A percentile compares a stretch with the other conserved stretches of the same genome.
Conservation (phyloP, 2,329 filamentous ascomycete genomes). For the Zalaria obscura region DNA sequence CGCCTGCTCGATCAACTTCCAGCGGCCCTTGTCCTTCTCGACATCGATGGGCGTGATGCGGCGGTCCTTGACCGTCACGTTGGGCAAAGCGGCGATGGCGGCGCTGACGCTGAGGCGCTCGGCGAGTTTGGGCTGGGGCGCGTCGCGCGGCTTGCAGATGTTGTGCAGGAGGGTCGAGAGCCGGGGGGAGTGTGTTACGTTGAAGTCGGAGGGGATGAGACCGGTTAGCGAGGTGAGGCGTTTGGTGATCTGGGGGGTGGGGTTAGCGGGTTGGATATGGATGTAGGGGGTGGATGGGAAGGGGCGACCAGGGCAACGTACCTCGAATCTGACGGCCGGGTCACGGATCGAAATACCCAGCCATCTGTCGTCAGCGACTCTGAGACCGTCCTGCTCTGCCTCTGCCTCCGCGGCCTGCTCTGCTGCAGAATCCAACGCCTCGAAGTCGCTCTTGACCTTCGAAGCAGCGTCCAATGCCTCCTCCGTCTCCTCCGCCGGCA, state of each 20-base stretch:
- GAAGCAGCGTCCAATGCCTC: constrained; percentile 1
- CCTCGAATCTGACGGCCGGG: constrained; percentile 54
- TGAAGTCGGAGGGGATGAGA: constrained; percentile 56
- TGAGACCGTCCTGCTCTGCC: constrained; percentile 1
- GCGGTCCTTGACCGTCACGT: constrained; percentile 52
- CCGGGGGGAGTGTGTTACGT: constrained; percentile 31
- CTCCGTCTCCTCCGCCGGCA: constrained; percentile 1
- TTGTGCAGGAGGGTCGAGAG: constrained; percentile 23
- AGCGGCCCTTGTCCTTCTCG: constrained; percentile 57
- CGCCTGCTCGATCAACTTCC: constrained; percentile 67
- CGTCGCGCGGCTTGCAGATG: constrained; percentile 16
- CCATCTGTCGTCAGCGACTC: constrained; percentile 36
- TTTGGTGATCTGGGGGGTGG: constrained; percentile 53
- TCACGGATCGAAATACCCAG: constrained; percentile 43
- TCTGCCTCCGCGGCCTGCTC: constrained; percentile 6
- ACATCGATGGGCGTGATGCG: constrained; percentile 58
- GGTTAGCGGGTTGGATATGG: not conserved
- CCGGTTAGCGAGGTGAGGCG: constrained; percentile 72
- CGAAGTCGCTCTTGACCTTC: not conserved
- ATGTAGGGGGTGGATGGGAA: too few relatives aligned
- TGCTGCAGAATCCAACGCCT: constrained; percentile 1
- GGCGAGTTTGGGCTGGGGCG: constrained; percentile 42
- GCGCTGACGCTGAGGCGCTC: constrained; percentile 39
- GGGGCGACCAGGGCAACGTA: constrained; percentile 30
- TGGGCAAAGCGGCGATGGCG: constrained; percentile 42